Evolutionary conservation across 208 protist species (phyloP).

Genomic region (Leishmania arabica): DNA sequence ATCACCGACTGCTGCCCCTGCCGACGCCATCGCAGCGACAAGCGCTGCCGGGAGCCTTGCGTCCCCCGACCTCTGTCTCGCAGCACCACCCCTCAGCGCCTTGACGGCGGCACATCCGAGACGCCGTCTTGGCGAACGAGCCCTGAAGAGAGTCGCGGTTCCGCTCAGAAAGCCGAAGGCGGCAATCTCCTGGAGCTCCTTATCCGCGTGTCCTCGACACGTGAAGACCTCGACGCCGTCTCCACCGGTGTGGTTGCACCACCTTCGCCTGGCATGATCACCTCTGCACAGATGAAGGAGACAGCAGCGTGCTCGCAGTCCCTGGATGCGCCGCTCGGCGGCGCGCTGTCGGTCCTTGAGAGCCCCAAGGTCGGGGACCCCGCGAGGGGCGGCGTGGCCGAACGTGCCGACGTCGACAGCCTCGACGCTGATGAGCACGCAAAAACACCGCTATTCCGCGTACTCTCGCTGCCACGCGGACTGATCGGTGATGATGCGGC

Average conservation of each 20-base stretch:
- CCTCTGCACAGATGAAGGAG: no score
- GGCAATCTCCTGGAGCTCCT: slow-evolving; percentile 6
- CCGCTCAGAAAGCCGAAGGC: background rate
- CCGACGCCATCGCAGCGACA: background rate
- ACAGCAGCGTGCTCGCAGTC: background rate
- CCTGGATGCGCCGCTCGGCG: background rate
- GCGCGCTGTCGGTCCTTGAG: background rate
- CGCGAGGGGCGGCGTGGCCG: background rate
- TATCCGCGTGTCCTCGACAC: slow-evolving; percentile 1
- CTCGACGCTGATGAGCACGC: background rate
- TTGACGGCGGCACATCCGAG: background rate
- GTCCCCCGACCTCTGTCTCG: background rate
- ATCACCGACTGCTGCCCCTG: background rate
- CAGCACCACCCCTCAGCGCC: background rate
- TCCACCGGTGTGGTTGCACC: background rate
- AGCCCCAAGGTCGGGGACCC: background rate
- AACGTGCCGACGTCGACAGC: background rate
- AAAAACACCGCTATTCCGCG: background rate
- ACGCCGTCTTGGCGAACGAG: background rate
- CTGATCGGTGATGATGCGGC: background rate
- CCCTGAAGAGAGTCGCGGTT: background rate
- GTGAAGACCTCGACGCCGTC: background rate
- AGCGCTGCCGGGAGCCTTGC: background rate
- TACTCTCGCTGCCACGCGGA: background rate
- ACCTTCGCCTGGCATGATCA: background rate